Percentiles rank a stretch among this genome's conserved stretches.
These are phyloP conservation scores for Trypanosoma lewisi DNA, from an alignment of 208 protist species.

Conservation along the genomic window DNA sequence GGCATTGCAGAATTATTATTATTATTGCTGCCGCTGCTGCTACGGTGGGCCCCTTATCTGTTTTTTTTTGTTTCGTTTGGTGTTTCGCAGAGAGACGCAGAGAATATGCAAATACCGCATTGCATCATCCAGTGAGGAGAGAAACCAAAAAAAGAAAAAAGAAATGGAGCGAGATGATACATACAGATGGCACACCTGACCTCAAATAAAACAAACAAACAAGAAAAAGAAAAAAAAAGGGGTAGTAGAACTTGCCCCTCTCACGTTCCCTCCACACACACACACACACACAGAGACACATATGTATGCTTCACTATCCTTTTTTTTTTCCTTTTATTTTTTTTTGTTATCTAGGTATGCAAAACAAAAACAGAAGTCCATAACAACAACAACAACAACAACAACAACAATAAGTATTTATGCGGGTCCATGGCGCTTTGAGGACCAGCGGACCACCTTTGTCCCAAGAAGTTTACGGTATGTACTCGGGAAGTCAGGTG, in stretches of 20 bases:
- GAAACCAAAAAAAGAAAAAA: too few relatives aligned
- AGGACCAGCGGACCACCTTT: constrained; percentile 85
- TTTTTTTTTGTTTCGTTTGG: too few relatives aligned
- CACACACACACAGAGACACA: neutral
- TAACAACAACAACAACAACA: constrained; percentile 5
- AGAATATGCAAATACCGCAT: too few relatives aligned
- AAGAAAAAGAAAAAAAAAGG: neutral
- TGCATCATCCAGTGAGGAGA: too few relatives aligned
- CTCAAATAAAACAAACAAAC: neutral
- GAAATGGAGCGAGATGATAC: too few relatives aligned
- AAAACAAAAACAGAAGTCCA: constrained; percentile 3
- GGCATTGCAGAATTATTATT: too few relatives aligned
- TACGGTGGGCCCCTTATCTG: too few relatives aligned
- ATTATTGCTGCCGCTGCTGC: too few relatives aligned
- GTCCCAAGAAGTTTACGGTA: constrained; percentile 84
- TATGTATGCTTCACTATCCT: neutral
- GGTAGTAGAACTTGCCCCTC: too few relatives aligned
- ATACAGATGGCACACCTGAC: too few relatives aligned
- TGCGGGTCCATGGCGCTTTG: constrained; percentile 88
- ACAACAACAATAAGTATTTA: constrained; percentile 27
- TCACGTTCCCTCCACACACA: neutral
- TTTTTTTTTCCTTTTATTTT: neutral
- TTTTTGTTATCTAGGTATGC: constrained; percentile 4
- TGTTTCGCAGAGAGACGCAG: too few relatives aligned
- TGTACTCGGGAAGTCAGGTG: constrained; percentile 86